Evolutionary conservation across 352 stramenopile genomes (phyloP).

Genomic region (Nothophytophthora sp.): DNA sequence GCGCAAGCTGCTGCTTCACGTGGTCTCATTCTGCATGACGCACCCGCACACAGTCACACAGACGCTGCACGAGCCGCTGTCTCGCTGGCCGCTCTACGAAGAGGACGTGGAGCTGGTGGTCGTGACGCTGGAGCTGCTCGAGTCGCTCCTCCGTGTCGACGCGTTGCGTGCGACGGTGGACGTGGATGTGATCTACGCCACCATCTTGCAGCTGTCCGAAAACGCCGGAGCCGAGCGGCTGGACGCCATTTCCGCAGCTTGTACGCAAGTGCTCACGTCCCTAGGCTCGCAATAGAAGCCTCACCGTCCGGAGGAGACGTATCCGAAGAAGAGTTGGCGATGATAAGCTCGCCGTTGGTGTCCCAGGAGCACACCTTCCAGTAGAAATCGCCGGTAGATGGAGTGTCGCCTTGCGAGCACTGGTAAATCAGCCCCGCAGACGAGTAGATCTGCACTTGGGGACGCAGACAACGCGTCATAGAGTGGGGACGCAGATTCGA

Average conservation of each 20-base stretch:
- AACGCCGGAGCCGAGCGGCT: constrained; percentile 48
- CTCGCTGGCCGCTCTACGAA: constrained; percentile 64
- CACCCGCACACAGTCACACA: constrained; percentile 38
- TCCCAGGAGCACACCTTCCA: constrained; percentile 59
- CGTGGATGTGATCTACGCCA: constrained; percentile 44
- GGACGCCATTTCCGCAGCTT: constrained; percentile 41
- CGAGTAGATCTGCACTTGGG: constrained; percentile 61
- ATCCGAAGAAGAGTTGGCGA: constrained; percentile 6
- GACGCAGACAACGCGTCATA: constrained; percentile 22
- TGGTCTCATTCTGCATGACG: constrained; percentile 39
- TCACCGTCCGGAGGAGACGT: neutral
- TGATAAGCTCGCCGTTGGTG: constrained; percentile 26
- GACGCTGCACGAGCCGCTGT: constrained; percentile 45
- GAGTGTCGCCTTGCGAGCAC: constrained; percentile 9
- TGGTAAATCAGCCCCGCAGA: constrained; percentile 43
- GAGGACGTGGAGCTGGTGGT: constrained; percentile 63
- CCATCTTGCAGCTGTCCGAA: constrained; percentile 43
- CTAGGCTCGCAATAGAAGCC: constrained; percentile 19
- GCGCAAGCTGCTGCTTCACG: constrained; percentile 32
- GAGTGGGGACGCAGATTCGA: constrained; percentile 21
- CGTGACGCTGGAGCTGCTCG: constrained; percentile 48
- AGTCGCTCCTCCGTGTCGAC: constrained; percentile 32
- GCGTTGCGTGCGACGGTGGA: constrained; percentile 38
- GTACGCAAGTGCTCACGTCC: constrained; percentile 34
- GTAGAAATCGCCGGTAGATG: constrained; percentile 47